phyloP scores from a whole-genome alignment of 495 filamentous ascomycete genomes.

The Friedmanniomyces simplex region DNA sequence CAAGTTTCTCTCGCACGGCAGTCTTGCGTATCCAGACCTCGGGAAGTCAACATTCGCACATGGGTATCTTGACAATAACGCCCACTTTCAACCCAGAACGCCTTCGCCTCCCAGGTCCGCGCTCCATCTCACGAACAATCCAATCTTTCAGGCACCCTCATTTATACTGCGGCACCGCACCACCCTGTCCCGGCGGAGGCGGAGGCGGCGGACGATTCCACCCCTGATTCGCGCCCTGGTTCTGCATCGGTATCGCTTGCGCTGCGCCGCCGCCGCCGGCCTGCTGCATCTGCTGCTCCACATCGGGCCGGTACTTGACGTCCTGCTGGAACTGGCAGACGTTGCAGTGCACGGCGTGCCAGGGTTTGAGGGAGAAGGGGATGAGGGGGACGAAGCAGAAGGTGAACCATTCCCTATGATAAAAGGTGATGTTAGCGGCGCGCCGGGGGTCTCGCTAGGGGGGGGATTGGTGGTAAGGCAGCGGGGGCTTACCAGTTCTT shows the following conservation, averaged over 20 bases:
- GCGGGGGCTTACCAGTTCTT: slow-evolving; percentile 28
- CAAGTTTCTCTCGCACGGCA: too few relatives aligned
- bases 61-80: not conserved
- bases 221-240: slow-evolving; percentile 36
- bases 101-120: not conserved
- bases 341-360: slow-evolving; percentile 32
- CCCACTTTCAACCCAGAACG: not conserved
- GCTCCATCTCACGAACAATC: not conserved
- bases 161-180: slow-evolving; percentile 10
- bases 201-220: slow-evolving; percentile 15
- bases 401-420: slow-evolving; percentile 35
- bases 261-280: not conserved
- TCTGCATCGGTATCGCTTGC: slow-evolving; percentile 25
- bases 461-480: not conserved
- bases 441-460: not conserved
- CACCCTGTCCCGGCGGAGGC: slow-evolving; percentile 1
- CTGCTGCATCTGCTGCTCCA: slow-evolving; percentile 25
- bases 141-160: not conserved
- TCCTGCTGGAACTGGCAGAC: slow-evolving; percentile 37
- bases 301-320: slow-evolving; percentile 33
- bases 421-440: not conserved
- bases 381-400: slow-evolving; percentile 37
- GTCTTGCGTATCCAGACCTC: too few relatives aligned
- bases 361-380: slow-evolving; percentile 33
- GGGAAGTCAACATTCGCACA: too few relatives aligned